Base-by-base conservation (phyloP, 495 filamentous ascomycete genomes). In the Recurvomyces mirabilis region DNA sequence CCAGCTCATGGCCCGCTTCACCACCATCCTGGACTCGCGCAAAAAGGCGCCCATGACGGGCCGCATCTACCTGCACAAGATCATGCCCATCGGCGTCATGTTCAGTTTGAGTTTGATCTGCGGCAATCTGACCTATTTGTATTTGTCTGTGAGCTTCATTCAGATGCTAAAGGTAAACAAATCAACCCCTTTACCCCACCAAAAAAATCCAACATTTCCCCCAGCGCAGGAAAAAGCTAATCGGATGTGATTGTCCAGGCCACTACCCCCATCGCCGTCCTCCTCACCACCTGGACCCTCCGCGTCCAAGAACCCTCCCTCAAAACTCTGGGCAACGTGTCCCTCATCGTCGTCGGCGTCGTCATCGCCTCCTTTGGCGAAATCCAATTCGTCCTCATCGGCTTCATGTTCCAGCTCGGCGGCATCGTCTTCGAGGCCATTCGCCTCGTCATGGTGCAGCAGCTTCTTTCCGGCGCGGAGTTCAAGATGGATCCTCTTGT, bases 401-500 rank as follows among this genome's bases (percentile, higher is more conserved):
- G 87, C 51, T 84, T 95, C 71, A 60, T 93, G 26, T 91, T 80
- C 74, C 87, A 95, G 67, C 64, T 81, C 38, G 77, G 68, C 43
- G 87, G 88, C 62, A 81, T 95, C 57, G 58, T 80, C 58, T 93
- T 93, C 63, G 87, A 95, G 68, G 87, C 87, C 41, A 79, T 85
- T 53, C 84, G 87, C 55, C 74, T 95, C 53, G 84, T 86, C 63
- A 79, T 95, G 82, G 85, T 95, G 33, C 81, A 94, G 70, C 78
- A 78, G 32, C 72, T 95, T 37, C 76, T 95, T 43, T 87, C 79
- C 73, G 85, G 82, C 10, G 71, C 83, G 39, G 87, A 93, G 68
- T 93, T 78, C 75, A 94, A 93, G 79, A 95, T 95, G 87, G 87
- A 95, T 63, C 87, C 87, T 39, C 74, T 94, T 29, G 87, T 95